Evolutionary conservation across 331 rosid genomes (phyloP).

Genomic region (Quercus phellos): DNA sequence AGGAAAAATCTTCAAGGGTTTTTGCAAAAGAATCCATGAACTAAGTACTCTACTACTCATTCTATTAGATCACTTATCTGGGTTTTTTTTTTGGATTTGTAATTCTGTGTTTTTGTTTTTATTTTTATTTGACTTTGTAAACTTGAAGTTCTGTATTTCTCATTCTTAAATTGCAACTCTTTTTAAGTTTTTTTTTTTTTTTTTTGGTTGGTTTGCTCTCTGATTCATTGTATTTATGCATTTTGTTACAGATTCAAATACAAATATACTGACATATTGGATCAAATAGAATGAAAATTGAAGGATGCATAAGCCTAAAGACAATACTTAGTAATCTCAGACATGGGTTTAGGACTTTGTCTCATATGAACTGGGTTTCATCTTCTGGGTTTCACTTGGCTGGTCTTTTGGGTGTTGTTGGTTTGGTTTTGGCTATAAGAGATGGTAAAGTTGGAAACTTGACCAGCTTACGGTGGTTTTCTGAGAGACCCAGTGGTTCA

Average conservation of each 20-base stretch:
- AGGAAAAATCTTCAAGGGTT: too few relatives aligned
- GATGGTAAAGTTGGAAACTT: constrained; percentile 33
- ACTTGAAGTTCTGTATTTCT: too few relatives aligned
- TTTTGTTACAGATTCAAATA: background rate
- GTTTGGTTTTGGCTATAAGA: constrained; percentile 38
- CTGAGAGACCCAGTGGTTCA: background rate
- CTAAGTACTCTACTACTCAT: too few relatives aligned
- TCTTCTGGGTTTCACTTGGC: constrained; percentile 34
- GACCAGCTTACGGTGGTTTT: constrained; percentile 31
- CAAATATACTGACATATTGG: background rate
- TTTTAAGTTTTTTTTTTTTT: background rate
- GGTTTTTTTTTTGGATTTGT: too few relatives aligned
- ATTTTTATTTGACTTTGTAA: too few relatives aligned
- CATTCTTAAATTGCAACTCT: background rate
- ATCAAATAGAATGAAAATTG: constrained; percentile 21
- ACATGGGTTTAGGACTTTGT: constrained; percentile 20
- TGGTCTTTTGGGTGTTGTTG: constrained; percentile 43
- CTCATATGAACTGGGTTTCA: constrained; percentile 20
- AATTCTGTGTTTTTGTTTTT: too few relatives aligned
- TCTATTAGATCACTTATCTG: too few relatives aligned
- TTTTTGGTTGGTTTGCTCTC: background rate
- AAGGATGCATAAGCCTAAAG: constrained; percentile 14
- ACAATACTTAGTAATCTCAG: constrained; percentile 26
- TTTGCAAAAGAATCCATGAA: too few relatives aligned
- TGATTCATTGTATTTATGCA: background rate